Conservation (phyloP, 495 filamentous ascomycete genomes). For the Tetracladium setigerum region DNA sequence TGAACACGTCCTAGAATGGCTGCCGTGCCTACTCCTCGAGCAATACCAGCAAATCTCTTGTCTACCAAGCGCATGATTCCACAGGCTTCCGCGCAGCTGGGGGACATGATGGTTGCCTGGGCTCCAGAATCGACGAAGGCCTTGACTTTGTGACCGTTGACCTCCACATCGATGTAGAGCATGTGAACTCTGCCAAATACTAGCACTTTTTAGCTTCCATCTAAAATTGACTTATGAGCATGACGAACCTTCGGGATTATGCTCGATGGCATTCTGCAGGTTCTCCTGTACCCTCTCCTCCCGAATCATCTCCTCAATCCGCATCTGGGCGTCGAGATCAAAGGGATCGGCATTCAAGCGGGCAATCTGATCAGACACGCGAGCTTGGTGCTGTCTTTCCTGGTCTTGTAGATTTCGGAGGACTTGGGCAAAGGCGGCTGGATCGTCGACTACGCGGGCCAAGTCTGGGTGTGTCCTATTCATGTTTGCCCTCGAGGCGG, state of each 20-base stretch:
- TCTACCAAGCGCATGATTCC: slow-evolving; percentile 98
- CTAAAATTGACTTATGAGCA: neutral
- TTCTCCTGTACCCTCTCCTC: slow-evolving; percentile 92
- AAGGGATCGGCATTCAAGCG: slow-evolving; percentile 85
- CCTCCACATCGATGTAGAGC: slow-evolving; percentile 93
- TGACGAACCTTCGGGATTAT: slow-evolving; percentile 83
- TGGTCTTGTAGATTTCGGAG: slow-evolving; percentile 56
- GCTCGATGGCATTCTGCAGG: slow-evolving; percentile 87
- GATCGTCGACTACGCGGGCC: slow-evolving; percentile 69
- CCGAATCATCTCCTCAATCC: slow-evolving; percentile 94
- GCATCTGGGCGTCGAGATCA: slow-evolving; percentile 79
- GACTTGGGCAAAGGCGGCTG: slow-evolving; percentile 63
- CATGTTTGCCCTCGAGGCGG: slow-evolving; percentile 59
- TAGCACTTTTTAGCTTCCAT: slow-evolving; percentile 28
- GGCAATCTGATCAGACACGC: slow-evolving; percentile 72
- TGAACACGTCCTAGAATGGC: slow-evolving; percentile 93
- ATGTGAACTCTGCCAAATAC: slow-evolving; percentile 91
- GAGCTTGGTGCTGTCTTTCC: slow-evolving; percentile 59
- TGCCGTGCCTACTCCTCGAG: slow-evolving; percentile 87
- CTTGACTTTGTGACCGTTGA: slow-evolving; percentile 86
- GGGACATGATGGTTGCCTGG: slow-evolving; percentile 98
- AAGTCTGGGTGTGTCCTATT: slow-evolving; percentile 64
- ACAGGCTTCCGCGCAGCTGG: slow-evolving; percentile 78
- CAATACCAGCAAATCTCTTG: slow-evolving; percentile 81
- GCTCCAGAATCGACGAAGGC: slow-evolving; percentile 97